Conservation (phyloP, 2,329 filamentous ascomycete species). For the Diaporthe velutina region DNA sequence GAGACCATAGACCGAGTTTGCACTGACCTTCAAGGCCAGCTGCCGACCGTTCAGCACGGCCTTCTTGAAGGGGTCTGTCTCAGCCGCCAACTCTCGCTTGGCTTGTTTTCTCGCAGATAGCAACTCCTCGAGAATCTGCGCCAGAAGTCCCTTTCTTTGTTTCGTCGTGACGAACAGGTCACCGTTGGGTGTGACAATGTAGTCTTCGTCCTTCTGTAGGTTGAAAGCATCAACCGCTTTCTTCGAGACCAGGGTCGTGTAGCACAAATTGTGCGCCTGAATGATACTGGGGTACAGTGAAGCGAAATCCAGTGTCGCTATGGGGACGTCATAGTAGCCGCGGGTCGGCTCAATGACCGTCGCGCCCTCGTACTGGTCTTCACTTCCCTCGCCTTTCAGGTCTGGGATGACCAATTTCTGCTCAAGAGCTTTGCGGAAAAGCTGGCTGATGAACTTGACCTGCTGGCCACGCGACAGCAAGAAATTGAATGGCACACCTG, state of each 20-base stretch:
- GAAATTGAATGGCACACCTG: conserved; percentile 96
- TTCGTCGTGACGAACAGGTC: conserved; percentile 93
- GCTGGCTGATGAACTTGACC: conserved; percentile 96
- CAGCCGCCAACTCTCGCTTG: conserved; percentile 87
- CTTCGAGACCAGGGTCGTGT: conserved; percentile 91
- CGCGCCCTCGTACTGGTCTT: conserved; percentile 96
- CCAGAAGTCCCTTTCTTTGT: conserved; percentile 89
- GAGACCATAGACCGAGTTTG: conserved; percentile 97
- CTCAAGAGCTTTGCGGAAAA: conserved; percentile 94
- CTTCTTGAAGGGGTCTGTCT: conserved; percentile 97
- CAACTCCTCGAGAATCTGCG: conserved; percentile 96
- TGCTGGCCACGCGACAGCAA: conserved; percentile 93
- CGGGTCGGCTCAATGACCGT: conserved; percentile 96
- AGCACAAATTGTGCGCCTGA: conserved; percentile 98
- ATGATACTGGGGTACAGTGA: conserved; percentile 99
- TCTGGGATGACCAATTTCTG: conserved; percentile 97
- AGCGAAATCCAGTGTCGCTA: conserved; percentile 98
- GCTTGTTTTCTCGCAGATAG: conserved; percentile 93
- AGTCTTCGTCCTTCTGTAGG: conserved; percentile 90
- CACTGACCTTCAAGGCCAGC: conserved; percentile 93
- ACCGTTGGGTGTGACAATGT: conserved; percentile 94
- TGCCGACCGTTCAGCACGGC: conserved; percentile 98
- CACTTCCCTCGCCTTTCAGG: conserved; percentile 74
- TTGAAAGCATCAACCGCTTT: conserved; percentile 80
- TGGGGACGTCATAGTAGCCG: conserved; percentile 94